Evolutionary conservation across 768 basidiomycete species (phyloP), one percentile per base, ranked within the genome.

Genomic region (Mycena chlorophos): DNA sequence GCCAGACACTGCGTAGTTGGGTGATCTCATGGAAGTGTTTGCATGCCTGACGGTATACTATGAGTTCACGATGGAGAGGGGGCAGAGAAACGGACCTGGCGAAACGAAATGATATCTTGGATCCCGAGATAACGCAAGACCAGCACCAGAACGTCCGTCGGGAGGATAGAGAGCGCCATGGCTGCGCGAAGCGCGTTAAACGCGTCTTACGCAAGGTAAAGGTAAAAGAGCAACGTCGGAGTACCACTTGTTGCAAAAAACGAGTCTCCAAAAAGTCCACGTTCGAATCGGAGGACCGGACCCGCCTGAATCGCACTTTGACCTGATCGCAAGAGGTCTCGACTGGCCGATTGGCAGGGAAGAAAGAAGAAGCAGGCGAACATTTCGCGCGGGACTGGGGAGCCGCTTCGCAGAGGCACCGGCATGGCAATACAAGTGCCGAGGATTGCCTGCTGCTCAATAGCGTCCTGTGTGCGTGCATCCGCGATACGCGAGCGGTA

Each of bases 1-100:
- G 66, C 86, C 85, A 87, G 37, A 86, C 71, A 37, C 73, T 68
- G 30, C 76, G 79, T 0, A 75, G 64, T n/a, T 71, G 75, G 0
- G 83, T 81, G 17, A 79, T 63, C 3, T 71, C 65, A 25, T 63
- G 56, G 27, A 85, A 74, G 3, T 60, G 56, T 55, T 68, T 79
- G 66, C 73, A 84, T 16, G 81, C 78, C 85, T 87, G 46, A 1
- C 22, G 43, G 52, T 48, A 45, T 13, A 16, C 37, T 30, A 23
- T 29, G 28, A 52, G 31, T 38, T 38, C 20, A 42, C 4, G 37
- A 43, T n/a, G 10, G 34, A 28, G 1, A 5, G n/a, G 27, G 38
- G 17, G 45, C n/a, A 10, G 34, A 26, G n/a, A 23, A 52, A 61
- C 73, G 54, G 46, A 83, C 86, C 71, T 74, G 71, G 58, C 85